A percentile compares a stretch with the other conserved stretches of the same genome.
These are phyloP conservation scores for Calonectria leucothoes DNA, from an alignment of 2,329 filamentous ascomycete genomes.

Conservation along the genomic window DNA sequence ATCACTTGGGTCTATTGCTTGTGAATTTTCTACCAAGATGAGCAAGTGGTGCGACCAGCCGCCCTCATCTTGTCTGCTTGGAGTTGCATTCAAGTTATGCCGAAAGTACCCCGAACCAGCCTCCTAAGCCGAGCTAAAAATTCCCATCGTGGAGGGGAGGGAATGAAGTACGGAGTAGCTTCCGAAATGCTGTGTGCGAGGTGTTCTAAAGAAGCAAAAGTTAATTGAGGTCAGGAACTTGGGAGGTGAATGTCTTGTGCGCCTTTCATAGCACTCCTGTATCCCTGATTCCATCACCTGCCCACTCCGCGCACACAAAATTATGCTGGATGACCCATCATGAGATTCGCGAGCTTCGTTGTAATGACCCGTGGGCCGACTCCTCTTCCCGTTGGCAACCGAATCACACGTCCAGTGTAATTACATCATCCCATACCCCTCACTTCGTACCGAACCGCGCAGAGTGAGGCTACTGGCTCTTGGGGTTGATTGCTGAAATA, in stretches of 20 bases:
- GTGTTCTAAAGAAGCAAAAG: not conserved
- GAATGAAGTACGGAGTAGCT: not conserved
- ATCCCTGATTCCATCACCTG: not conserved
- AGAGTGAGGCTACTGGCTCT: not conserved
- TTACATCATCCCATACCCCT: not conserved
- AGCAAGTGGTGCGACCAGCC: not conserved
- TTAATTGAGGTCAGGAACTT: not conserved
- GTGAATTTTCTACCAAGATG: not conserved
- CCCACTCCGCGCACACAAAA: not conserved
- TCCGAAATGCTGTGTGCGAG: not conserved
- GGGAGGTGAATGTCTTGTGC: not conserved
- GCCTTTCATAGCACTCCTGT: not conserved
- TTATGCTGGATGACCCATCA: not conserved
- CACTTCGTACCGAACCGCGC: not conserved
- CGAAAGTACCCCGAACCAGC: conserved; percentile 39
- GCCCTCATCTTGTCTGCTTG: not conserved
- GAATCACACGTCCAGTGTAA: not conserved
- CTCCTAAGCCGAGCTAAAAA: conserved; percentile 28
- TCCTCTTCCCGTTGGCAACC: not conserved
- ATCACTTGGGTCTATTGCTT: not conserved
- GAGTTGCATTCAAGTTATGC: conserved; percentile 29
- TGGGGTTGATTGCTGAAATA: not conserved
- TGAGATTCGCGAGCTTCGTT: no score
- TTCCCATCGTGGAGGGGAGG: not conserved
- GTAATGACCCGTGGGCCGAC: not conserved